Percentiles rank a stretch among this genome's conserved stretches.
phyloP scores from a whole-genome alignment of 805 yeast species.

The Lipomyces mesembrius region DNA sequence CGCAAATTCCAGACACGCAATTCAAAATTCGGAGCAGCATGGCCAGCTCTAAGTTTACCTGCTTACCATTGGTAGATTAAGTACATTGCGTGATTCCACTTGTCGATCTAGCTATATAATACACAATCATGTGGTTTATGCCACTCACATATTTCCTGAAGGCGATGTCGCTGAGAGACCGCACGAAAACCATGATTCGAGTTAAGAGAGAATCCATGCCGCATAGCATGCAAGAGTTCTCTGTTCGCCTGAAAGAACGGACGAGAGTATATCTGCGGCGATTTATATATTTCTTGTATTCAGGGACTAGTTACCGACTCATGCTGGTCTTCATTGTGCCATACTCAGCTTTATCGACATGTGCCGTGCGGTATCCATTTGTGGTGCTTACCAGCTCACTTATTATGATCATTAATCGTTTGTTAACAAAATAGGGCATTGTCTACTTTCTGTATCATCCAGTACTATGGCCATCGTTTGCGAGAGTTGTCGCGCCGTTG shows the following conservation, averaged over 20 bases:
- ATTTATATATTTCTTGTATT: constrained; percentile 14
- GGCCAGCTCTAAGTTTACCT: not conserved
- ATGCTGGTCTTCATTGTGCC: constrained; percentile 24
- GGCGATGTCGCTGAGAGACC: not conserved
- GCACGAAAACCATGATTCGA: not conserved
- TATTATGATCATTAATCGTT: not conserved
- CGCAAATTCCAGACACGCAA: not conserved
- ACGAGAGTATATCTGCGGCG: not conserved
- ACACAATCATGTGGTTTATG: constrained; percentile 8
- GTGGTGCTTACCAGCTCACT: constrained; percentile 18
- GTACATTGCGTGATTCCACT: not conserved
- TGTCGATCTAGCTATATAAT: not conserved
- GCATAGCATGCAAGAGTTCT: constrained; percentile 2
- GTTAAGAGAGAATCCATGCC: not conserved
- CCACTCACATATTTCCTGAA: constrained; percentile 10
- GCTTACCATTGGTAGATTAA: not conserved
- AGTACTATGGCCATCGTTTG: constrained; percentile 32
- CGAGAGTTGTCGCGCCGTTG: constrained; percentile 23
- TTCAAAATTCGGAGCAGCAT: not conserved
- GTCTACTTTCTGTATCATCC: constrained; percentile 31
- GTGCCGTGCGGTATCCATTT: constrained; percentile 26
- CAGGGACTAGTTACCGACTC: constrained; percentile 33
- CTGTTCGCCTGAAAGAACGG: not conserved
- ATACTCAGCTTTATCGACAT: constrained; percentile 29
- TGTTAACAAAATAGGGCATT: constrained; percentile 22